These are phyloP conservation scores for Eleusine coracana DNA, from an alignment of 176 grass and related monocot species.

Conservation along the genomic window DNA sequence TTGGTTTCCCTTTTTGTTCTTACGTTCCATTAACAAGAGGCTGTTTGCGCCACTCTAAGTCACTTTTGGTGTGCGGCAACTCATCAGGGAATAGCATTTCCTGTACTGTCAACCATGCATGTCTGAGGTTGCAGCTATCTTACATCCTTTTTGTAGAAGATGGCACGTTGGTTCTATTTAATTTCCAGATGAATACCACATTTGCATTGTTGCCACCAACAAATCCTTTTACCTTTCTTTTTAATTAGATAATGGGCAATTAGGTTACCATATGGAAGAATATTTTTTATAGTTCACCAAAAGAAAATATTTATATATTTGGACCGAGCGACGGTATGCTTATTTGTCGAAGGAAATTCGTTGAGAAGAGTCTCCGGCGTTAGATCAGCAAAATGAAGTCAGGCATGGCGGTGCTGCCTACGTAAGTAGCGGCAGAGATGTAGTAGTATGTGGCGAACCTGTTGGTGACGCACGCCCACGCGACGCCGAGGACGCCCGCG, in stretches of 20 bases:
- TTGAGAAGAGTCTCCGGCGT: neutral
- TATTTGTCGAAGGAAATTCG: neutral
- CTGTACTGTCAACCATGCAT: neutral
- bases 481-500: slow-evolving; percentile 70
- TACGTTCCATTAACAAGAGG: slow-evolving; percentile 25
- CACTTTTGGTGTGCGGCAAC: neutral
- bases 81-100: neutral
- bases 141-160: neutral
- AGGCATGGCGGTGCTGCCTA: neutral
- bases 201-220: neutral
- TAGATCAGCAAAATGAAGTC: neutral
- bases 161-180: neutral
- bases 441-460: slow-evolving; percentile 24
- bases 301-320: neutral
- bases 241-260: neutral
- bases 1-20: neutral
- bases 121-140: neutral
- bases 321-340: neutral
- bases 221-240: neutral
- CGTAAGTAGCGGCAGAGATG: neutral
- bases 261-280: neutral
- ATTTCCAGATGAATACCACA: neutral
- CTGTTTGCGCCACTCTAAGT: neutral
- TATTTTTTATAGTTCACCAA: neutral
- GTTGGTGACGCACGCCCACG: slow-evolving; percentile 59